Base-by-base conservation (phyloP, 768 basidiomycete genomes). In the Lactarius vividus region DNA sequence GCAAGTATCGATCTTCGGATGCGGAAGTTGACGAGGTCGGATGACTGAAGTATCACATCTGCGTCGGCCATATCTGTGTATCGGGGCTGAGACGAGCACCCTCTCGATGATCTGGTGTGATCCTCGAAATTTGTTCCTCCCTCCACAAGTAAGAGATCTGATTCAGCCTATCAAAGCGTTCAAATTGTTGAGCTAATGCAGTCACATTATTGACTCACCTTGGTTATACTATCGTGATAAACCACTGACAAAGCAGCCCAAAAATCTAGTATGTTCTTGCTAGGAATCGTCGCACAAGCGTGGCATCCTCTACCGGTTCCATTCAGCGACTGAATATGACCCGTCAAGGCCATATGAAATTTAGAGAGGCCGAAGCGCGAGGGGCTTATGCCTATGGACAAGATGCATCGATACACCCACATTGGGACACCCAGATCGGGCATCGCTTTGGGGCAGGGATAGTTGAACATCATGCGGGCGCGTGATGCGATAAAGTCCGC, bases 1-100 rank as follows among this genome's bases (percentile, higher is more conserved):
- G 29, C 52, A 13, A 64, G 53, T 13, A 44, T 37, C 3, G 29
- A 31, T 40, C 5, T 31, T 26, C 46, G 57, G 10, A 64, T 20
- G 4, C 57, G 57, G 49, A 64, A 59, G 23, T 55, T 59, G 40
- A 59, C 31, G 5, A 44, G 16, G 13, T 59, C 49, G 6, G 39
- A 54, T 4, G 63, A 59, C 31, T 44, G 63, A 20, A 64, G 39
- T 33, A 64, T 29, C 13, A 59, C 44, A 35, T 64, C 52, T 1
- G 57, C 63, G 28, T 44, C 29, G 4, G n/a, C 7, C 52, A 55
- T 35, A 16, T 64, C 5, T 7, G 31, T 42, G 23, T 28, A 35
- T n/a, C 33, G 29, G 8, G 7, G 23, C 9, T 15, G 29, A 40
- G 31, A 4, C 10, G 15, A n/a, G 4, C 6, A 4, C 15, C 26